Evolutionary conservation across 805 yeast species (phyloP).

Genomic region (Metschnikowia koreensis): DNA sequence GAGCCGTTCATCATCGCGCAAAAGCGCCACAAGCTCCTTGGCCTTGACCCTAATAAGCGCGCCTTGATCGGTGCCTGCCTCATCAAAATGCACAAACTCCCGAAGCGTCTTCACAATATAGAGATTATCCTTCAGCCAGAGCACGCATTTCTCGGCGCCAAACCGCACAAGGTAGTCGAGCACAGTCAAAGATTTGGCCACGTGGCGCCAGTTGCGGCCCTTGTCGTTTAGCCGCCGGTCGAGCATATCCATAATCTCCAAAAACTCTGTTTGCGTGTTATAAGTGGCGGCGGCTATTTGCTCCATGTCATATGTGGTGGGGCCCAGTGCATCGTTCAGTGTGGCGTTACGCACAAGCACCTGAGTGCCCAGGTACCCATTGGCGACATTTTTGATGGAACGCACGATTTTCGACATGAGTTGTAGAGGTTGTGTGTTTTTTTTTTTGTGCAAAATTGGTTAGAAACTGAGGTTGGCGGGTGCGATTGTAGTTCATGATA

Average conservation of each 20-base stretch:
- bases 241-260: constrained; percentile 91
- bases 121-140: constrained; percentile 88
- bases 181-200: constrained; percentile 86
- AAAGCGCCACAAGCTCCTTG: constrained; percentile 75
- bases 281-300: constrained; percentile 76
- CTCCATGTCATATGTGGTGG: constrained; percentile 78
- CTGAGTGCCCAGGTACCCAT: constrained; percentile 85
- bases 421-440: neutral
- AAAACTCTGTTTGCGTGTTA: constrained; percentile 65
- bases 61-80: constrained; percentile 80
- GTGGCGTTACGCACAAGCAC: constrained; percentile 90
- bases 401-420: constrained; percentile 78
- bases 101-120: constrained; percentile 86
- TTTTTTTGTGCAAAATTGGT: neutral
- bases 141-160: constrained; percentile 85
- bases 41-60: constrained; percentile 84
- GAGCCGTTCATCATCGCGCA: constrained; percentile 80
- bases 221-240: constrained; percentile 91
- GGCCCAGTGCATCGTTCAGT: constrained; percentile 81
- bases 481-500: too few species aligned
- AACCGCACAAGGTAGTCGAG: constrained; percentile 80
- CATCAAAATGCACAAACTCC: constrained; percentile 83
- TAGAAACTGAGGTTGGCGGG: too few species aligned
- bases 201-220: constrained; percentile 97
- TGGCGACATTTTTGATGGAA: constrained; percentile 82